Evolutionary conservation across 352 stramenopile species (phyloP), one percentile per base, ranked within the genome.

Genomic region (Globisporangium uncinulatum): DNA sequence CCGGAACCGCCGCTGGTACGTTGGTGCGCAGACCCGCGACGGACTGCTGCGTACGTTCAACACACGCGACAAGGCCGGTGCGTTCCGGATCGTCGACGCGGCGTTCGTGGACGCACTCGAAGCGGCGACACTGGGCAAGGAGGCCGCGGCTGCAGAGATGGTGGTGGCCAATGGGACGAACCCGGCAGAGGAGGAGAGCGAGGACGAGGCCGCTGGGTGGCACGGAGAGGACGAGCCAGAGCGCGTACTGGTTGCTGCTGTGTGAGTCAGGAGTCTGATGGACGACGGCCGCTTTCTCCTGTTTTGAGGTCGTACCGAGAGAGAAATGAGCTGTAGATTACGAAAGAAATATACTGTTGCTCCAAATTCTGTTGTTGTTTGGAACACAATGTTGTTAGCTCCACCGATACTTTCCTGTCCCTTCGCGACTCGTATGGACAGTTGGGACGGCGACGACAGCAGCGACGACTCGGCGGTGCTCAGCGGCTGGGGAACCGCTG

Each of bases 11-110:
- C 72, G 79, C 7, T 91, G 80, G 80, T 87, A 86, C 54, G 59
- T 91, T 29, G 80, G 80, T 43, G 76, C 73, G 5, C 78, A 86
- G 63, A 87, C 70, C 32, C 79, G 76, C 2, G 74, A 91, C 56
- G 80, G 80, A 8, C 57, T 87, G 41, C 50, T 91, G 21, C 71
- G 80, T 13, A 83, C 78, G 19, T 87, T 86, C 54, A 84, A 75
- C 44, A 77, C 66, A 14, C 62, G 80, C 36, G 76, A 88, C 54
- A 73, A 79, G 34, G 78, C 78, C 24, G 65, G 60, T 21, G 51
- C 47, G 3, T 88, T 91, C 54, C 61, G 85, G 63, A 82, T 91
- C 41, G 63, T 87, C 7, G 76, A 87, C 49, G 80, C 80, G 0
- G 70, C 82, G 42, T 49, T 74, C 11, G 59, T 90, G 31, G 77